Evolutionary conservation across 768 basidiomycete species (phyloP).

Genomic region (Lentinula sp.): DNA sequence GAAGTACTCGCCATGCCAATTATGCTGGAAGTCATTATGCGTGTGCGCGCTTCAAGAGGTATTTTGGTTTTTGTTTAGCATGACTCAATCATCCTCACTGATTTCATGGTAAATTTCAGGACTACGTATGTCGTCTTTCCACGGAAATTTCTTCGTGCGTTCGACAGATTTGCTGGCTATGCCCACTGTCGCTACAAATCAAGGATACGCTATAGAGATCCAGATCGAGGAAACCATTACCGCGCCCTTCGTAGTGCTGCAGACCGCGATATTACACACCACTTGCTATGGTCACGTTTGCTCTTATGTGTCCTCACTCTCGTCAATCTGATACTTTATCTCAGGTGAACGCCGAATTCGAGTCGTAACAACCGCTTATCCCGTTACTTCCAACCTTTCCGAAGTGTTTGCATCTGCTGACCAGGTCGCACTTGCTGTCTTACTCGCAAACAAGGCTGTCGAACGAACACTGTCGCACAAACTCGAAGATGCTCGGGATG

Average conservation of each 20-base stretch:
- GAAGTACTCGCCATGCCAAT: slow-evolving; percentile 90
- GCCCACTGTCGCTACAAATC: slow-evolving; percentile 94
- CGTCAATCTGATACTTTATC: background rate
- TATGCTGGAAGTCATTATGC: slow-evolving; percentile 95
- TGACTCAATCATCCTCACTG: background rate
- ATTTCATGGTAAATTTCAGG: slow-evolving; percentile 34
- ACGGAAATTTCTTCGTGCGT: slow-evolving; percentile 97
- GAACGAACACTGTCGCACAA: slow-evolving; percentile 82
- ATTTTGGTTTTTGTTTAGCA: slow-evolving; percentile 9
- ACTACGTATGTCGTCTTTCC: slow-evolving; percentile 94
- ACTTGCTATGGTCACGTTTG: slow-evolving; percentile 70
- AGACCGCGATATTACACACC: slow-evolving; percentile 92
- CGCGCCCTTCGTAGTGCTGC: slow-evolving; percentile 86
- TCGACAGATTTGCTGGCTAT: slow-evolving; percentile 95
- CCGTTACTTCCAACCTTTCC: slow-evolving; percentile 81
- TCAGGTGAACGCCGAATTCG: slow-evolving; percentile 82
- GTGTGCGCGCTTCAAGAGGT: slow-evolving; percentile 97
- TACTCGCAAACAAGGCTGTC: slow-evolving; percentile 89
- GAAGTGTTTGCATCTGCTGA: slow-evolving; percentile 90
- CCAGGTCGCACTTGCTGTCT: slow-evolving; percentile 78
- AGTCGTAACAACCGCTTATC: slow-evolving; percentile 82
- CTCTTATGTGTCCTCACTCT: background rate
- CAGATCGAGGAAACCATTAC: slow-evolving; percentile 94
- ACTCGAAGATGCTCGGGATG: slow-evolving; percentile 84
- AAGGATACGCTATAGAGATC: slow-evolving; percentile 93